Base-by-base conservation (phyloP, 1,139 yeast genomes). In the Yamadazyma buinensis region DNA sequence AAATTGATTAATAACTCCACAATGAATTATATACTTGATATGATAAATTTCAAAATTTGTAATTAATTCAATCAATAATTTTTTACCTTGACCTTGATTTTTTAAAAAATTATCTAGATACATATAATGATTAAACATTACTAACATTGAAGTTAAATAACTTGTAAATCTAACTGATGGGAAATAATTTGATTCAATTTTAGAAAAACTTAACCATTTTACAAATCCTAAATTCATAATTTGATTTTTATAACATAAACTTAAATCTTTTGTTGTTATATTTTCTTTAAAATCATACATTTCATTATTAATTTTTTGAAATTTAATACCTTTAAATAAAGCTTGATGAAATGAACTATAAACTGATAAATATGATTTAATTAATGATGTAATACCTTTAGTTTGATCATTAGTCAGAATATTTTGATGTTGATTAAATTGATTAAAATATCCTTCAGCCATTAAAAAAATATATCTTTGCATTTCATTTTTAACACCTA, bases 161-260 rank as follows among this genome's bases (percentile, higher is more conserved):
- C 59, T 48, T 2, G 58, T 40, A 39, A 50, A 61, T 26, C 68
- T 42, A 32, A 64, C 49, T 10, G 62, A 47, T 0, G 70, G 66
- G 38, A 61, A 64, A 43, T 64, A 58, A 7, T 50, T 50, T 1
- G 48, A 36, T 41, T 64, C 69, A 15, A 61, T 44, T 28, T 55
- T 48, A 15, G 61, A 44, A 32, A 64, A 56, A 21, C 60, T 54
- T 27, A 64, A 45, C 67, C 67, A 63, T 37, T 59, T 46, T 9
- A 57, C 46, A 37, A 52, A 52, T 9, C 49, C 44, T 9, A 47
- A 37, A 21, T 50, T 36, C 2, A 48, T 34, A 7, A 47, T 27
- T 37, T 59, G 65, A 40, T 52, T 55, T 33, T 44, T 46, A 8
- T 49, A 35, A 19, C 56, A 47, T 11, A 26, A 22, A 12, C 15